A percentile compares a stretch with the other conserved stretches of the same genome.
phyloP scores from a whole-genome alignment of 306 rosid species.

The Cucurbita ficifolia region DNA sequence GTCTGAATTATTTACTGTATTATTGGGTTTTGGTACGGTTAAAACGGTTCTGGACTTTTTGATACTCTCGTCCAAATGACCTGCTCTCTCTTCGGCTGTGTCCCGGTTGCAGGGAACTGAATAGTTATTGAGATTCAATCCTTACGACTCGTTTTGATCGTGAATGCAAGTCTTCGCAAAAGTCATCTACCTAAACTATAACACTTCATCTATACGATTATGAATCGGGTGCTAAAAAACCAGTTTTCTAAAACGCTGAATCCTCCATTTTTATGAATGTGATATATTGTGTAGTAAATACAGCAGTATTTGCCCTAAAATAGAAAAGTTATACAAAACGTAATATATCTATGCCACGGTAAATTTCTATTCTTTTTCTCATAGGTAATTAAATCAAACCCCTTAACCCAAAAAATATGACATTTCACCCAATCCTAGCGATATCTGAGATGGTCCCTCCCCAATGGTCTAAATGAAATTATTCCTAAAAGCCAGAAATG shows the following conservation, averaged over 20 bases:
- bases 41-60: neutral
- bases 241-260: neutral
- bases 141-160: too few species aligned
- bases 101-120: too few species aligned
- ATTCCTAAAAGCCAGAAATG: conserved; percentile 44
- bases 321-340: neutral
- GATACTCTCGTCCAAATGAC: neutral
- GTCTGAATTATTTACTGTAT: neutral
- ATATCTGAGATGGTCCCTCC: neutral
- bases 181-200: too few species aligned
- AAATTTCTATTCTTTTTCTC: neutral
- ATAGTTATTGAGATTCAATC: too few species aligned
- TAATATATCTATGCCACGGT: neutral
- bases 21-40: neutral
- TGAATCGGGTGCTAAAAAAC: neutral
- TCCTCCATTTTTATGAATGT: neutral
- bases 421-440: neutral
- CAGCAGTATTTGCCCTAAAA: neutral
- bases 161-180: too few species aligned
- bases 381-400: neutral
- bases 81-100: too few species aligned
- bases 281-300: neutral
- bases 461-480: conserved; percentile 5
- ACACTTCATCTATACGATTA: too few species aligned
- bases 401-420: neutral